Percentiles rank a stretch among this genome's conserved stretches.
phyloP scores from a whole-genome alignment of 352 stramenopile genomes.

The Globisporangium spiculum region DNA sequence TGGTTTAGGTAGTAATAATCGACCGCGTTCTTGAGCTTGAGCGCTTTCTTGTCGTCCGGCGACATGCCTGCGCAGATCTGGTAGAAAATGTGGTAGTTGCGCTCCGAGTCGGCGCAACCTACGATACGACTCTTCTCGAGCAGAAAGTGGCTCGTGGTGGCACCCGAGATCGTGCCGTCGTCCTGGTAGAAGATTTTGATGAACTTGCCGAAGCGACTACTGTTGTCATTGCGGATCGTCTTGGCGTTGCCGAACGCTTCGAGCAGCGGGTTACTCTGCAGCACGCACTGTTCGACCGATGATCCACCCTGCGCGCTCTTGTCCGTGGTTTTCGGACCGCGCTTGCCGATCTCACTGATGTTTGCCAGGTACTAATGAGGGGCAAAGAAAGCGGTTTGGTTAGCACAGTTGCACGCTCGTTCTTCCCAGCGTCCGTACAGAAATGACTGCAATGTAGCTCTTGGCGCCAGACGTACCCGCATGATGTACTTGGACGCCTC shows the following conservation, averaged over 20 bases:
- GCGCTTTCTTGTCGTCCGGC: slow-evolving; percentile 56
- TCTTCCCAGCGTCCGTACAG: not conserved
- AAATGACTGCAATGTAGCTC: not conserved
- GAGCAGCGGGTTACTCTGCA: slow-evolving; percentile 91
- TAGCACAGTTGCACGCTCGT: not conserved
- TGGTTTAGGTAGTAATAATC: slow-evolving; percentile 95
- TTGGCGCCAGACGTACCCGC: slow-evolving; percentile 41
- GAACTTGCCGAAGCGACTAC: slow-evolving; percentile 95
- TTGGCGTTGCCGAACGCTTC: slow-evolving; percentile 93
- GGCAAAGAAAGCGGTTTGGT: not conserved
- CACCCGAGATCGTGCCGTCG: slow-evolving; percentile 89
- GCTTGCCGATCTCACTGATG: slow-evolving; percentile 88
- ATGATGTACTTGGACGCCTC: slow-evolving; percentile 92
- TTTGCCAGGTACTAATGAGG: slow-evolving; percentile 76
- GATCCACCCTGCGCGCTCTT: slow-evolving; percentile 63
- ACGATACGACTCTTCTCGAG: slow-evolving; percentile 98
- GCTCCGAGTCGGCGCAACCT: slow-evolving; percentile 89
- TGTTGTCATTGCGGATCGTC: slow-evolving; percentile 96
- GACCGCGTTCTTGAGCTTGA: slow-evolving; percentile 84
- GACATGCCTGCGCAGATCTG: slow-evolving; percentile 90
- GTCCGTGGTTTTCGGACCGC: slow-evolving; percentile 57
- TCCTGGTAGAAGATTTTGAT: slow-evolving; percentile 94
- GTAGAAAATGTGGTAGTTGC: slow-evolving; percentile 99
- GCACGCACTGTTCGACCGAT: slow-evolving; percentile 87
- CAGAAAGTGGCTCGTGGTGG: slow-evolving; percentile 96